Evolutionary conservation across 345 rosid species (phyloP).

Genomic region (Linum trigynum): DNA sequence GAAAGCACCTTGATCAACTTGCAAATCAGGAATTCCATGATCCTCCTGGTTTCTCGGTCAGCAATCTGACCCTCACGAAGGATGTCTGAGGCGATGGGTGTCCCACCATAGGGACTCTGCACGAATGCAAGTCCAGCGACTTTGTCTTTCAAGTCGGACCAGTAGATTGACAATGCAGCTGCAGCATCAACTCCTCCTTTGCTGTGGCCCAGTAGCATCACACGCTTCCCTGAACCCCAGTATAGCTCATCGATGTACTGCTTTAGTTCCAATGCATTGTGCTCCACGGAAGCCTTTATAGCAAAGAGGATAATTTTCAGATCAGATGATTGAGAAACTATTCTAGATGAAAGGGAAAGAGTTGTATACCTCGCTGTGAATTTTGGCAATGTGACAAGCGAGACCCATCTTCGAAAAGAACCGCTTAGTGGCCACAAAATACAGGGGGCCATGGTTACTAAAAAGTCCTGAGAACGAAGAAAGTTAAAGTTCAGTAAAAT

Average conservation of each 20-base stretch:
- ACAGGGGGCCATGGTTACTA: constrained; percentile 63
- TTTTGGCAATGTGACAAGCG: constrained; percentile 58
- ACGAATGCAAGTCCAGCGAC: constrained; percentile 67
- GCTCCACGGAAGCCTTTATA: constrained; percentile 60
- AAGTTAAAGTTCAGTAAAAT: not conserved
- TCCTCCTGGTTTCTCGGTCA: constrained; percentile 53
- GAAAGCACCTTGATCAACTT: constrained; percentile 49
- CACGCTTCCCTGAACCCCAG: constrained; percentile 65
- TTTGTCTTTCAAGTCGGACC: constrained; percentile 43
- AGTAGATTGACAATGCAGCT: constrained; percentile 57
- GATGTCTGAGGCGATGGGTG: constrained; percentile 60
- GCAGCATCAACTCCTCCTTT: constrained; percentile 73
- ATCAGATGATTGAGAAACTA: not conserved
- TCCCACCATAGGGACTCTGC: constrained; percentile 65
- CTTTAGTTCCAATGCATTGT: constrained; percentile 60
- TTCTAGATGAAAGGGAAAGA: not conserved
- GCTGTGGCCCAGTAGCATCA: constrained; percentile 72
- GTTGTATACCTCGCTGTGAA: constrained; percentile 56
- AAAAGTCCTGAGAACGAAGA: constrained; percentile 44
- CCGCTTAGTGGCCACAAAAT: constrained; percentile 55
- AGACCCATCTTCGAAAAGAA: constrained; percentile 64
- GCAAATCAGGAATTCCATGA: constrained; percentile 61
- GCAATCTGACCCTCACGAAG: constrained; percentile 65
- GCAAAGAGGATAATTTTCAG: not conserved
- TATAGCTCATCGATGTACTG: constrained; percentile 67